Percentiles rank a stretch among this genome's conserved stretches.
Conservation (phyloP, 352 stramenopile species). For the Phytophthora pini region DNA sequence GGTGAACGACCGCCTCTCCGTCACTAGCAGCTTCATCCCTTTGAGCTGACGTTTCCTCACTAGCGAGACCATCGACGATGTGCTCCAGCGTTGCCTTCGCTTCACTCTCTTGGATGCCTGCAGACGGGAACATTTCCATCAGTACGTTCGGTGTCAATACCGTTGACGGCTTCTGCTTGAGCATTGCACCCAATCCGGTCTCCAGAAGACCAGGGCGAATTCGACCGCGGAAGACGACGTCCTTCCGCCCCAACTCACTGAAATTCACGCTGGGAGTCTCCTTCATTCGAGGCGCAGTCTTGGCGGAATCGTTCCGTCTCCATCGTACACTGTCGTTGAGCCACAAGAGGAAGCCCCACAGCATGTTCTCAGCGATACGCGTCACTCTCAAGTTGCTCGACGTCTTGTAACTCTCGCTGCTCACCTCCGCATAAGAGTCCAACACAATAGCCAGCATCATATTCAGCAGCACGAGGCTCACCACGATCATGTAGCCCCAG, state of each 20-base stretch:
- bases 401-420: slow-evolving; percentile 37
- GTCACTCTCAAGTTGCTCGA: slow-evolving; percentile 28
- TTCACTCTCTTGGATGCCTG: slow-evolving; percentile 31
- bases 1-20: slow-evolving; percentile 7
- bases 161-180: slow-evolving; percentile 7
- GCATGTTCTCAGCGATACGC: slow-evolving; percentile 37
- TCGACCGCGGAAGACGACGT: slow-evolving; percentile 32
- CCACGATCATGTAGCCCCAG: slow-evolving; percentile 69
- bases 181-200: slow-evolving; percentile 7
- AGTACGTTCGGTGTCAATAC: slow-evolving; percentile 21
- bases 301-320: slow-evolving; percentile 11
- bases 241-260: slow-evolving; percentile 10
- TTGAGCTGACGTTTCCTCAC: not conserved
- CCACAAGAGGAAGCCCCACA: slow-evolving; percentile 22
- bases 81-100: slow-evolving; percentile 34
- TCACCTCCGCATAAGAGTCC: slow-evolving; percentile 33
- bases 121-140: slow-evolving; percentile 27
- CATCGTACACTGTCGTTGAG: slow-evolving; percentile 13
- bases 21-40: not conserved
- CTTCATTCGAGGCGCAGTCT: slow-evolving; percentile 3
- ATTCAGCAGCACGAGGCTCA: slow-evolving; percentile 61
- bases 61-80: slow-evolving; percentile 19
- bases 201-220: slow-evolving; percentile 30
- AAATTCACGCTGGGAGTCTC: not conserved
- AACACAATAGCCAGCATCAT: slow-evolving; percentile 81